These are phyloP conservation scores for Mortierella sp. DNA, from an alignment of 371 early-diverging fungal genomes.

Conservation along the genomic window DNA sequence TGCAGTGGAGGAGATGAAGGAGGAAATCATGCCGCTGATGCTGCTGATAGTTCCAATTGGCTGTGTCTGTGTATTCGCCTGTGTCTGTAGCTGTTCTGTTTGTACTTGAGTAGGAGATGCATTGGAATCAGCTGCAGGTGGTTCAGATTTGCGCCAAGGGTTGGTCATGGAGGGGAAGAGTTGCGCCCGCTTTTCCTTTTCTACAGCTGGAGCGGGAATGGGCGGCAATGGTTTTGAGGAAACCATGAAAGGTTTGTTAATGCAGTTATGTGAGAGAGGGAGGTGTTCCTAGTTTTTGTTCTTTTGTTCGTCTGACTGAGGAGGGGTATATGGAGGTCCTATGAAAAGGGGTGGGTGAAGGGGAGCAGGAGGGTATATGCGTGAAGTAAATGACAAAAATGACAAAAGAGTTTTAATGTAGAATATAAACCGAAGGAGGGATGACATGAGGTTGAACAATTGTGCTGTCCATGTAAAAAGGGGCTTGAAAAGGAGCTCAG, in stretches of 20 bases:
- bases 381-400: too few species aligned
- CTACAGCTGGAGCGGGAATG: slow-evolving; percentile 30
- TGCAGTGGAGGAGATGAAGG: slow-evolving; percentile 17
- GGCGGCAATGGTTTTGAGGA: slow-evolving; percentile 52
- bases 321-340: too few species aligned
- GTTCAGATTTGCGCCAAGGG: slow-evolving; percentile 31
- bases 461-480: background rate
- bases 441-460: background rate
- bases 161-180: slow-evolving; percentile 28
- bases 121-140: background rate
- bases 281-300: background rate
- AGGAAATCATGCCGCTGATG: slow-evolving; percentile 31
- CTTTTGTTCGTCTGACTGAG: too few species aligned
- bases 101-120: slow-evolving; percentile 2
- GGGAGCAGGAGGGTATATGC: too few species aligned
- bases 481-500: background rate
- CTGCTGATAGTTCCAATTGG: slow-evolving; percentile 17
- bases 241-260: slow-evolving; percentile 16
- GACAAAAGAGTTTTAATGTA: background rate
- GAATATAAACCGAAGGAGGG: background rate
- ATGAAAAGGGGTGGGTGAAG: too few species aligned
- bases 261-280: too few species aligned
- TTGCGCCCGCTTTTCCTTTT: slow-evolving; percentile 28
- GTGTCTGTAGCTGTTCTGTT: background rate
- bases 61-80: slow-evolving; percentile 3